phyloP scores from a whole-genome alignment of 1,139 yeast species.

The Yamadazyma aaseri region DNA sequence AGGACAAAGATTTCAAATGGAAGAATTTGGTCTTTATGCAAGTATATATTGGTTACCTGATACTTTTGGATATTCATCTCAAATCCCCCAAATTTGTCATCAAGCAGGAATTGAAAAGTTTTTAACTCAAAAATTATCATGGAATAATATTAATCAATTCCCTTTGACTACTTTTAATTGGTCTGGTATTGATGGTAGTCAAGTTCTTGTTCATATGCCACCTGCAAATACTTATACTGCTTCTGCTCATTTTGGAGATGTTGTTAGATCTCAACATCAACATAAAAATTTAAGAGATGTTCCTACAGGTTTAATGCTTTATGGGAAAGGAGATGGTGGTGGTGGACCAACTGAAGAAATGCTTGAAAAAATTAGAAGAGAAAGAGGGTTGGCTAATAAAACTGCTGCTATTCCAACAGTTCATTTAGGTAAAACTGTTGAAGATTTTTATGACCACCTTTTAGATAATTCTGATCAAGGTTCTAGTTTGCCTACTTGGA shows the following conservation, averaged over 20 bases:
- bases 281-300: constrained; percentile 82
- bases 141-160: constrained; percentile 91
- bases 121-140: constrained; percentile 88
- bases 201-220: constrained; percentile 94
- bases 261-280: constrained; percentile 70
- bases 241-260: constrained; percentile 89
- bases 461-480: constrained; percentile 66
- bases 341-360: constrained; percentile 96
- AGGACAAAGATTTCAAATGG: constrained; percentile 82
- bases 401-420: constrained; percentile 82
- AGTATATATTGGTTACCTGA: constrained; percentile 93
- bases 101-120: constrained; percentile 80
- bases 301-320: constrained; percentile 76
- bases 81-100: constrained; percentile 89
- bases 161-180: constrained; percentile 92
- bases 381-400: constrained; percentile 82
- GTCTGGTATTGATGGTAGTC: constrained; percentile 93
- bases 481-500: constrained; percentile 74
- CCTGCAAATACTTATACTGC: constrained; percentile 97
- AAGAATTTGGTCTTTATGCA: constrained; percentile 74
- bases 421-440: constrained; percentile 72
- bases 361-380: constrained; percentile 88
- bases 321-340: constrained; percentile 97
- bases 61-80: constrained; percentile 94
- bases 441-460: constrained; percentile 72